Evolutionary conservation across 768 basidiomycete species (phyloP).

Genomic region (Leccinum aurantiacum): DNA sequence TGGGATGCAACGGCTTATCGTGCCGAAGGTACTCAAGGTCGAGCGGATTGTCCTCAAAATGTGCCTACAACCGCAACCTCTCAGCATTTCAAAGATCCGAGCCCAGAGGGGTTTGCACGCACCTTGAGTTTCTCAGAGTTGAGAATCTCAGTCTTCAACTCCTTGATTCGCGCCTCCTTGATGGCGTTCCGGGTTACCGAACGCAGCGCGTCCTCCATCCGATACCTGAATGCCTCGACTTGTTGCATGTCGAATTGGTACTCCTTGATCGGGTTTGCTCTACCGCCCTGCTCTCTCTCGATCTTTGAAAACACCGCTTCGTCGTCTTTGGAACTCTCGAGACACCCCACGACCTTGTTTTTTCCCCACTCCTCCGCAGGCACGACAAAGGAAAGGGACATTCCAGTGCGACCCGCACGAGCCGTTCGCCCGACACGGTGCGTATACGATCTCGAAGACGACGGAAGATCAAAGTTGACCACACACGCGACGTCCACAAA

Average conservation of each 20-base stretch:
- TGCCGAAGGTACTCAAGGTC: slow-evolving; percentile 92
- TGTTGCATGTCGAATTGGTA: slow-evolving; percentile 95
- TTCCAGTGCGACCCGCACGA: slow-evolving; percentile 90
- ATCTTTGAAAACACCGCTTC: slow-evolving; percentile 67
- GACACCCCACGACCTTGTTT: slow-evolving; percentile 67
- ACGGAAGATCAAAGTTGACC: slow-evolving; percentile 97
- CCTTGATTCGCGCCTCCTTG: slow-evolving; percentile 89
- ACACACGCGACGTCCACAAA: slow-evolving; percentile 97
- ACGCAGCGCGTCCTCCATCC: slow-evolving; percentile 95
- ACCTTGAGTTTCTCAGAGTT: slow-evolving; percentile 98
- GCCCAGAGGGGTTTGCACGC: slow-evolving; percentile 15
- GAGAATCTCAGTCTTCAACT: slow-evolving; percentile 88
- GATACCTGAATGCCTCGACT: slow-evolving; percentile 95
- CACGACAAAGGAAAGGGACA: slow-evolving; percentile 88
- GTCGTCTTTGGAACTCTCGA: slow-evolving; percentile 72
- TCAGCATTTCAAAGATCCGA: neutral
- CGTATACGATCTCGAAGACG: slow-evolving; percentile 83
- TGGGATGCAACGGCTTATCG: slow-evolving; percentile 91
- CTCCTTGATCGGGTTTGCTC: slow-evolving; percentile 65
- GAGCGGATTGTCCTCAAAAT: slow-evolving; percentile 95
- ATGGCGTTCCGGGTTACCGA: slow-evolving; percentile 85
- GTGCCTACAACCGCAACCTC: slow-evolving; percentile 57
- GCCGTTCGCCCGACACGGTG: slow-evolving; percentile 97
- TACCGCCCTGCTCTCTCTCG: slow-evolving; percentile 66
- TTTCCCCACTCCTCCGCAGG: slow-evolving; percentile 66